Conservation (phyloP, 2,329 filamentous ascomycete species). For the Ophiostoma tasmaniense region DNA sequence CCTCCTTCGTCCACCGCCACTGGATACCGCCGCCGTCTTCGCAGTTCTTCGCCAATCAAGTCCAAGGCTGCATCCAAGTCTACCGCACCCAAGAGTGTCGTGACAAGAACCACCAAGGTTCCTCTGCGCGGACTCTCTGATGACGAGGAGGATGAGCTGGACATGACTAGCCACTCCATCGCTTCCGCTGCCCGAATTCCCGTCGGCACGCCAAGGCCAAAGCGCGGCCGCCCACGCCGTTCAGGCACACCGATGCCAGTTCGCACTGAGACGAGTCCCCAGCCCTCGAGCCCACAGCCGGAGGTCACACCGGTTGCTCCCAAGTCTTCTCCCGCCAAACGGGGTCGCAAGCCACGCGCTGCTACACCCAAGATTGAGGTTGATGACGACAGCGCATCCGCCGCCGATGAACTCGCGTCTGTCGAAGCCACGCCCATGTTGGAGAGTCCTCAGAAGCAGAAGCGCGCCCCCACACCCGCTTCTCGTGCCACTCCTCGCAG, state of each 20-base stretch:
- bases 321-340: slow-evolving; percentile 4
- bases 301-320: slow-evolving; percentile 1
- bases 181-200: background rate
- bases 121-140: slow-evolving; percentile 40
- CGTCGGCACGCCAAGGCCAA: slow-evolving; percentile 24
- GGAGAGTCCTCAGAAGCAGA: slow-evolving; percentile 8
- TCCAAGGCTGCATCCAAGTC: slow-evolving; percentile 27
- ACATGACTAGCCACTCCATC: background rate
- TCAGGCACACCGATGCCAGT: slow-evolving; percentile 45
- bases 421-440: slow-evolving; percentile 3
- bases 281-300: slow-evolving; percentile 6
- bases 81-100: background rate
- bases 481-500: background rate
- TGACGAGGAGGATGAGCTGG: slow-evolving; percentile 28
- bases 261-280: slow-evolving; percentile 29
- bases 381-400: slow-evolving; percentile 25
- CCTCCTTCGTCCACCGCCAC: slow-evolving; percentile 9
- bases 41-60: slow-evolving; percentile 13
- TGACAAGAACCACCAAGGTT: slow-evolving; percentile 26
- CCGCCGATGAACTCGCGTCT: slow-evolving; percentile 18
- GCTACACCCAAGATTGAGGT: slow-evolving; percentile 21
- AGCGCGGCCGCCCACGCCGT: slow-evolving; percentile 32
- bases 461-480: slow-evolving; percentile 5
- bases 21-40: slow-evolving; percentile 6
- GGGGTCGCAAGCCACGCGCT: slow-evolving; percentile 12